phyloP scores from a whole-genome alignment of 768 basidiomycete species.

The Suillus subluteus region DNA sequence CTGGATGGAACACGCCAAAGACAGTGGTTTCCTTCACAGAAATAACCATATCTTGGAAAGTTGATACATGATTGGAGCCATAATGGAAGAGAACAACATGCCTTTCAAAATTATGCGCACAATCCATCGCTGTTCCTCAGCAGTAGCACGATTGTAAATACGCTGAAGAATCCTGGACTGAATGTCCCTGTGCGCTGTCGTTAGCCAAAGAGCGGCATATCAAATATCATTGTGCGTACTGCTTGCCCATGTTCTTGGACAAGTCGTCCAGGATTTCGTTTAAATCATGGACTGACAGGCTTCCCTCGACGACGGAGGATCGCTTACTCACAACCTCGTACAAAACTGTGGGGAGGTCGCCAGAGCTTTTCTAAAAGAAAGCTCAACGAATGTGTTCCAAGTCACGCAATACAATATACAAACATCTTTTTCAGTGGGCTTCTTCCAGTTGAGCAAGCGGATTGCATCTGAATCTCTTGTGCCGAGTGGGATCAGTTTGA shows the following conservation, averaged over 20 bases:
- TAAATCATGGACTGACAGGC: conserved; percentile 79
- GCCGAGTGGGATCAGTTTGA: conserved; percentile 85
- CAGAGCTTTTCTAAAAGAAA: conserved; percentile 61
- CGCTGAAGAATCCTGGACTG: conserved; percentile 79
- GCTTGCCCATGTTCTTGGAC: conserved; percentile 70
- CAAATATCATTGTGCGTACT: conserved; percentile 46
- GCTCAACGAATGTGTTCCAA: conserved; percentile 5
- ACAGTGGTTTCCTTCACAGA: conserved; percentile 95
- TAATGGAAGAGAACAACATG: conserved; percentile 28
- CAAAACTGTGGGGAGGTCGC: conserved; percentile 87
- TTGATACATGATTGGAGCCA: neutral
- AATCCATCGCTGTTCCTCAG: conserved; percentile 94
- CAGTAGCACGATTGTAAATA: conserved; percentile 76
- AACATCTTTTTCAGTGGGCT: conserved; percentile 70
- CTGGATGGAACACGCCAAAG: conserved; percentile 89
- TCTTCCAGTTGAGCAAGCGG: conserved; percentile 89
- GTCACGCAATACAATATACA: conserved; percentile 25
- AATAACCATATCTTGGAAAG: conserved; percentile 79
- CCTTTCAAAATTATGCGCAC: conserved; percentile 96
- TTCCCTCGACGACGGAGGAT: conserved; percentile 77
- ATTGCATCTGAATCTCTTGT: conserved; percentile 80
- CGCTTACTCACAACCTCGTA: conserved; percentile 86
- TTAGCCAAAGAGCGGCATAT: conserved; percentile 1
- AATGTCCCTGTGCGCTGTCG: conserved; percentile 54
- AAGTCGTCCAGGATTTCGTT: conserved; percentile 84